Evolutionary conservation across 2,329 filamentous ascomycete genomes (phyloP).

Genomic region (Trichoderma sp.): DNA sequence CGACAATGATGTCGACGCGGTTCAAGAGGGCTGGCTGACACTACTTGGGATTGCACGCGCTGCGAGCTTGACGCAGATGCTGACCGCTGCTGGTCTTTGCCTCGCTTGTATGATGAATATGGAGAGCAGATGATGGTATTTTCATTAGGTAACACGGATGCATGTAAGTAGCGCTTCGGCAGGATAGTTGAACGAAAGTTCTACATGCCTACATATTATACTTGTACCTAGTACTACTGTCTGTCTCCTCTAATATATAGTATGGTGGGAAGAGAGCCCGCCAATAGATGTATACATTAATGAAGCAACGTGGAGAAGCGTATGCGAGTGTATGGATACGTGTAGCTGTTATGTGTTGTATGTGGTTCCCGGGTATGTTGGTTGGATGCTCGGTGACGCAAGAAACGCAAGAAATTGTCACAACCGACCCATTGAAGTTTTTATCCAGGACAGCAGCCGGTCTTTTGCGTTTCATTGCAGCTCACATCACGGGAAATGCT

Average conservation of each 20-base stretch:
- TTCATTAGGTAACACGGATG: slow-evolving; percentile 27
- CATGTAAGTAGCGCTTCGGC: slow-evolving; percentile 14
- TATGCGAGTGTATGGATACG: background rate
- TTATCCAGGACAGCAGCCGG: background rate
- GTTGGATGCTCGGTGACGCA: background rate
- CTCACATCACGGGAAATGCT: background rate
- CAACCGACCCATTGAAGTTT: background rate
- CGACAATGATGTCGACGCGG: slow-evolving; percentile 2
- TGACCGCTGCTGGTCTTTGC: slow-evolving; percentile 12
- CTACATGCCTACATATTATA: slow-evolving; percentile 9
- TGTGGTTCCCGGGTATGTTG: background rate
- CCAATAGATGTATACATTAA: slow-evolving; percentile 12
- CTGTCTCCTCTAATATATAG: background rate
- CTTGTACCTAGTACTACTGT: too few species aligned
- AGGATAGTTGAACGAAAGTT: slow-evolving; percentile 20
- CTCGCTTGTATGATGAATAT: slow-evolving; percentile 4
- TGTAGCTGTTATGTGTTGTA: background rate
- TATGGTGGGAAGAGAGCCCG: background rate
- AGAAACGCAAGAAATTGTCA: background rate
- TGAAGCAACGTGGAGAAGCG: slow-evolving; percentile 22
- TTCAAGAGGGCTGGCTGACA: background rate
- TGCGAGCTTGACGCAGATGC: background rate
- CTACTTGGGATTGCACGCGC: background rate
- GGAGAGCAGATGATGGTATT: slow-evolving; percentile 12
- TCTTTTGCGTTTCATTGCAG: background rate